Evolutionary conservation across 805 yeast genomes (phyloP).

Genomic region (Hanseniaspora guilliermondii): DNA sequence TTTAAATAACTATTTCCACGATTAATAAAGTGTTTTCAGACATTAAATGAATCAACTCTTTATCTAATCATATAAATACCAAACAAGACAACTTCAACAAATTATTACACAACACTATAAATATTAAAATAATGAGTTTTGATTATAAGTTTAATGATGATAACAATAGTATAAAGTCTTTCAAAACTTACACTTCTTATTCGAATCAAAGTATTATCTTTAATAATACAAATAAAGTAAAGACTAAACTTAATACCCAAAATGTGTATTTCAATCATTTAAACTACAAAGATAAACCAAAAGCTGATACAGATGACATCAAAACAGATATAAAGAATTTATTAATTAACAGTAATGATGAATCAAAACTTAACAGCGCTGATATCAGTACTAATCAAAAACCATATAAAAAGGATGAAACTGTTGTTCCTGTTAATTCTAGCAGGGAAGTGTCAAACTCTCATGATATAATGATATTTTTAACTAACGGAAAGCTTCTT

Average conservation of each 20-base stretch:
- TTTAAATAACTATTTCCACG: too few species aligned
- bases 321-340: background rate
- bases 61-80: too few species aligned
- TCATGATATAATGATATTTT: background rate
- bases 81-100: background rate
- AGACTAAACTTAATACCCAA: background rate
- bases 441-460: background rate
- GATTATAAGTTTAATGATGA: background rate
- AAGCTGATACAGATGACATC: background rate
- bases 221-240: background rate
- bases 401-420: background rate
- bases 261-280: constrained; percentile 9
- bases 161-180: constrained; percentile 1
- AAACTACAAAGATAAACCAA: background rate
- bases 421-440: too few species aligned
- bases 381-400: background rate
- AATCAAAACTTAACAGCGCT: background rate
- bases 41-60: too few species aligned
- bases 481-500: constrained; percentile 7
- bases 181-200: background rate
- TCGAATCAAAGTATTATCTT: constrained; percentile 4
- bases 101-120: background rate
- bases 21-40: too few species aligned
- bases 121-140: background rate
- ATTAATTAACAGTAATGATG: background rate